These are phyloP conservation scores for Dothistroma septosporum DNA, from an alignment of 2,329 filamentous ascomycete species.

Conservation along the genomic window DNA sequence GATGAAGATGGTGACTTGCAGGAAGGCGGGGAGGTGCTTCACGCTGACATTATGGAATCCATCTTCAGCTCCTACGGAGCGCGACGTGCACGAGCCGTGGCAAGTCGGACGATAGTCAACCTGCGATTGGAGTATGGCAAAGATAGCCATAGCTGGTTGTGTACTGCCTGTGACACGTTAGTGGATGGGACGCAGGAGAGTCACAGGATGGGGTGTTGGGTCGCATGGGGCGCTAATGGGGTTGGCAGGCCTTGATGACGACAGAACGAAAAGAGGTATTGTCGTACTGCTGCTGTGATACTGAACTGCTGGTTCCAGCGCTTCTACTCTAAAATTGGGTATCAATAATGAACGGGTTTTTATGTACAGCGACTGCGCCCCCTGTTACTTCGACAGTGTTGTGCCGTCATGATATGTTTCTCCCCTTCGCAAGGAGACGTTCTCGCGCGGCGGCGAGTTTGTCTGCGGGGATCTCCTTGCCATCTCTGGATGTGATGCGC, in stretches of 20 bases:
- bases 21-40: background rate
- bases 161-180: background rate
- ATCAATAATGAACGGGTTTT: background rate
- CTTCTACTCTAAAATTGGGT: background rate
- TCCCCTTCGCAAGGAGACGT: slow-evolving; percentile 1
- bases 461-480: background rate
- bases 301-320: background rate
- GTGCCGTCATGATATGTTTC: background rate
- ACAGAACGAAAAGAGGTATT: background rate
- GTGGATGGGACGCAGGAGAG: background rate
- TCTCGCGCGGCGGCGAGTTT: slow-evolving; percentile 1
- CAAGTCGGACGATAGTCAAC: background rate
- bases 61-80: background rate
- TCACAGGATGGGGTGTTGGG: background rate
- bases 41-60: background rate
- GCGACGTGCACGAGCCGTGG: background rate
- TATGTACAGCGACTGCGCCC: background rate
- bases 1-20: background rate
- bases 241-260: background rate
- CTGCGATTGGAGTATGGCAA: background rate
- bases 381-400: background rate
- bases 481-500: background rate
- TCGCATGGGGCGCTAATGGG: background rate
- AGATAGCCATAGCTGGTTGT: background rate
- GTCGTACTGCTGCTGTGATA: background rate